These are phyloP conservation scores for Saururus chinensis DNA, from an alignment of 164 flowering plant genomes.

Conservation along the genomic window DNA sequence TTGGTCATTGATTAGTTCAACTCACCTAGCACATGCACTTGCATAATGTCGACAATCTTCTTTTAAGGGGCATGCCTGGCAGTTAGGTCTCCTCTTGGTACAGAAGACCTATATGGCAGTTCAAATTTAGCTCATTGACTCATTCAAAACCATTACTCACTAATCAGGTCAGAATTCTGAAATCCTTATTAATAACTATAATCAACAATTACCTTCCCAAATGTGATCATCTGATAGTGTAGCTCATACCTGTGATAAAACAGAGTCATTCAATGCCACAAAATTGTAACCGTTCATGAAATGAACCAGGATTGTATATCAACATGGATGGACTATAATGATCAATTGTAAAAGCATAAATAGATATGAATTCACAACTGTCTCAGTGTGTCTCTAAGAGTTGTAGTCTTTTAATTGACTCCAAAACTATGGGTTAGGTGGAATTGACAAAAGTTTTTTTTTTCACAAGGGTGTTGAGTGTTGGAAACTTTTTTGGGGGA, in stretches of 20 bases:
- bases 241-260: conserved; percentile 57
- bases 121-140: neutral
- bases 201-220: conserved; percentile 61
- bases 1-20: neutral
- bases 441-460: no score
- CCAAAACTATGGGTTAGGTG: neutral
- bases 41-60: conserved; percentile 80
- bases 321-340: no score
- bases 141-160: neutral
- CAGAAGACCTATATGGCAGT: conserved; percentile 62
- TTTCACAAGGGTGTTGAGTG: no score
- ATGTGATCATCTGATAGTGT: conserved; percentile 89
- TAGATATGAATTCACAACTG: neutral
- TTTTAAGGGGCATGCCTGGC: conserved; percentile 80
- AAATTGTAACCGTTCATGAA: neutral
- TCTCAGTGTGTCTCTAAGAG: neutral
- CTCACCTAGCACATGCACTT: conserved; percentile 71
- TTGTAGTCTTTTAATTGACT: no score
- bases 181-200: no score
- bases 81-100: conserved; percentile 73
- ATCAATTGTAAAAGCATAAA: neutral
- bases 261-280: neutral
- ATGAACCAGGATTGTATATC: neutral
- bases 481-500: no score
- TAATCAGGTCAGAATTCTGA: no score